These are phyloP conservation scores for Mrakiaceae sp. DNA, from an alignment of 1,284 basidiomycete genomes.

Conservation along the genomic window DNA sequence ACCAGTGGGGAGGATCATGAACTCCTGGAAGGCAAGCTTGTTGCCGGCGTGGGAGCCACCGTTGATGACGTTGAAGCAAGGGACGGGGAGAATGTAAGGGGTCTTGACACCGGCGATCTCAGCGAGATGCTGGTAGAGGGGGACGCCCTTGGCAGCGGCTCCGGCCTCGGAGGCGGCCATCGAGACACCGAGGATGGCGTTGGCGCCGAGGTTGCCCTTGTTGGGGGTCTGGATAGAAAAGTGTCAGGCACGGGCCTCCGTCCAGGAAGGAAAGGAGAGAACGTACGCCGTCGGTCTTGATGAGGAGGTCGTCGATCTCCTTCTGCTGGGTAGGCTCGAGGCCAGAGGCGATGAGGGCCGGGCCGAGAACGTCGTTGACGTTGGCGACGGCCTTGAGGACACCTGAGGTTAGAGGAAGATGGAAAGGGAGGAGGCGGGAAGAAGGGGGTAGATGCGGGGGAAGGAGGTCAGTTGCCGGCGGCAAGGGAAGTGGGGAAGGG, in stretches of 20 bases:
- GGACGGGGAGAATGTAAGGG: conserved; percentile 82
- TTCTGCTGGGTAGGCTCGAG: conserved; percentile 85
- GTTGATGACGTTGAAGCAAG: conserved; percentile 99
- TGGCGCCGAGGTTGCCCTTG: conserved; percentile 99
- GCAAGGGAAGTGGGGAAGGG: conserved; percentile 5
- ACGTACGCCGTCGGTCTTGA: conserved; percentile 56
- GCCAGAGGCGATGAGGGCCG: conserved; percentile 75
- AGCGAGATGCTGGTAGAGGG: conserved; percentile 94
- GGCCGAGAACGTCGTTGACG: conserved; percentile 86
- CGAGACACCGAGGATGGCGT: conserved; percentile 97
- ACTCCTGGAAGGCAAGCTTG: conserved; percentile 99
- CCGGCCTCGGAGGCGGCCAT: conserved; percentile 92
- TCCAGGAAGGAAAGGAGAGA: not conserved
- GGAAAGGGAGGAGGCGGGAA: not conserved
- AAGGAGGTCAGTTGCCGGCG: not conserved
- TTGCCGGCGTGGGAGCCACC: conserved; percentile 99
- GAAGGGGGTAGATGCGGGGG: not conserved
- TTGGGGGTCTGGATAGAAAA: conserved; percentile 44
- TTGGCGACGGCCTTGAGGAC: conserved; percentile 89
- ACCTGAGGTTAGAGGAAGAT: conserved; percentile 42
- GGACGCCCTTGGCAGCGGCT: conserved; percentile 65
- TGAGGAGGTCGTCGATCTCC: conserved; percentile 95
- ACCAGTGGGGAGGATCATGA: conserved; percentile 97
- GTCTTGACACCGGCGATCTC: conserved; percentile 87
- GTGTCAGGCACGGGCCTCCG: not conserved